Evolutionary conservation across 2,329 filamentous ascomycete species (phyloP), one percentile per base, ranked within the genome.

Genomic region (Colletotrichum sp.): DNA sequence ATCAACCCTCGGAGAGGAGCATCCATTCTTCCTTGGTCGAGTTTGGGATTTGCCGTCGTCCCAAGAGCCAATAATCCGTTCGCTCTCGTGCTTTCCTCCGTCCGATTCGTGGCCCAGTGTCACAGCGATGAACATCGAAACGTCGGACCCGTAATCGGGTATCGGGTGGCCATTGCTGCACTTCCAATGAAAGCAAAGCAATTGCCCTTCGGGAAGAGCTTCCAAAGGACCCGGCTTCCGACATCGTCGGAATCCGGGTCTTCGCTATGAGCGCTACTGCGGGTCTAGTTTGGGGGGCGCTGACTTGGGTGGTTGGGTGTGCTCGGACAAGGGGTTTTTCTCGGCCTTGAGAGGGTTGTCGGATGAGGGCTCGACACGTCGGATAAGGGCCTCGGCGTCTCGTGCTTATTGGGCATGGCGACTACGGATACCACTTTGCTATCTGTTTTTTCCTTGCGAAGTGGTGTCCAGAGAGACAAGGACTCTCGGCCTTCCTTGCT

Each of bases 291-390:
- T 59, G 51, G 29, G 34, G 34, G 51, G 15, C 24, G 21, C 27
- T 33, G 54, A 63, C 29, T 33, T 55, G 33, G 27, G 34, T 21
- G 16, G 57, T 31, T 61, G 33, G 51, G 36, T 18, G 21, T 36
- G 66, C 66, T 72, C 66, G 55, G 51, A 54, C 61, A 54, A 21
- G 36, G 29, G 38, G 21, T 54, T 29, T 58, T 34, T 24, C 54
- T 65, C 51, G 47, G 29, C 13, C 31, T 55, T 36, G 24, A 66
- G 18, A 34, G 5, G 34, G 57, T 16, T 36, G 54, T 73, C 70
- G 70, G 70, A 73, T 73, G 57, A 73, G 59, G 67, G 31, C 66
- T 36, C n/a, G 70, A 54, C 38, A 43, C 33, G 71, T 73, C 71
- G 71, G 71, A 13, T 70, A 61, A 29, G 67, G 71, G 54, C 43